A percentile compares a stretch with the other conserved stretches of the same genome.
phyloP scores from a whole-genome alignment of 2,329 filamentous ascomycete species.

The Coniochaeta prunicola region DNA sequence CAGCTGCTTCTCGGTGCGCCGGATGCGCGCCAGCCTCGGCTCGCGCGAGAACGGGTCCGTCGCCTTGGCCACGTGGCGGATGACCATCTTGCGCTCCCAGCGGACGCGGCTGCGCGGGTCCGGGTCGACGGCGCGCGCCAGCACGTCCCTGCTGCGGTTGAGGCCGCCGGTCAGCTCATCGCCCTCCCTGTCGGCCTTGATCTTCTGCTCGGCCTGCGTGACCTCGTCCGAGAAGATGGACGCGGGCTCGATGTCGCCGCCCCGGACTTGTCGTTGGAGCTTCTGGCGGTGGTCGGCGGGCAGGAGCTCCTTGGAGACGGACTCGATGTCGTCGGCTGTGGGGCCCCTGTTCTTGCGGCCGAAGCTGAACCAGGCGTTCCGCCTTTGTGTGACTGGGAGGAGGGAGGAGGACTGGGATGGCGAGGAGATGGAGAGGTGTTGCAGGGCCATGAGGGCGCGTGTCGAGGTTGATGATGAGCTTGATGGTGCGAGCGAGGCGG shows the following conservation, averaged over 20 bases:
- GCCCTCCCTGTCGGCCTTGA: slow-evolving; percentile 27
- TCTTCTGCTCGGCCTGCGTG: background rate
- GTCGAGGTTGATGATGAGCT: slow-evolving; percentile 6
- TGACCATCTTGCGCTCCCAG: slow-evolving; percentile 80
- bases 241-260: slow-evolving; percentile 29
- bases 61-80: slow-evolving; percentile 62
- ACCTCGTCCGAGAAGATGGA: slow-evolving; percentile 44
- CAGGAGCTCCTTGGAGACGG: slow-evolving; percentile 2
- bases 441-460: slow-evolving; percentile 13
- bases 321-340: background rate
- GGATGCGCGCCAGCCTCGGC: slow-evolving; percentile 58
- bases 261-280: slow-evolving; percentile 7
- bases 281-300: slow-evolving; percentile 5
- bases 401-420: slow-evolving; percentile 6
- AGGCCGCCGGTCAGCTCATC: slow-evolving; percentile 19
- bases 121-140: slow-evolving; percentile 65
- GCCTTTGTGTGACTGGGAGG: slow-evolving; percentile 21
- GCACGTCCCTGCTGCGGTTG: slow-evolving; percentile 36
- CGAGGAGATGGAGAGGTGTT: slow-evolving; percentile 11
- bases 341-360: slow-evolving; percentile 15
- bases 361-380: slow-evolving; percentile 23
- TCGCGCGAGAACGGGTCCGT: slow-evolving; percentile 50
- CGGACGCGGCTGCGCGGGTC: slow-evolving; percentile 61
- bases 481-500: slow-evolving; percentile 4
- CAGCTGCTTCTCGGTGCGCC: slow-evolving; percentile 51